Evolutionary conservation across 2,329 filamentous ascomycete genomes (phyloP).

Genomic region (Nemania abortiva): DNA sequence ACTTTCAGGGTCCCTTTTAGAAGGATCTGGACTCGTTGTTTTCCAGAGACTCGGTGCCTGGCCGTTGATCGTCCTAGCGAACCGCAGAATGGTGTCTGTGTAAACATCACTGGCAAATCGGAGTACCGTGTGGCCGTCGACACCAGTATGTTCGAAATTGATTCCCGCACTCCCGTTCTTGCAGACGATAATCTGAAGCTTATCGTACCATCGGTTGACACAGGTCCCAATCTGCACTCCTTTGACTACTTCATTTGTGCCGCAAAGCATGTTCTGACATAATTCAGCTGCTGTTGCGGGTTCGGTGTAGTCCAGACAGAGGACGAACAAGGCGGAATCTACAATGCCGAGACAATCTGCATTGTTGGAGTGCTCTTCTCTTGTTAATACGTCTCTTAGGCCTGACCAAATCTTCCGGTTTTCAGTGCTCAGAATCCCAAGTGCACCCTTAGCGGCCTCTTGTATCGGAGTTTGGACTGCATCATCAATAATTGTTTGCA

Average conservation of each 20-base stretch:
- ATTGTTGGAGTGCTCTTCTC: constrained; percentile 91
- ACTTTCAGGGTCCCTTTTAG: constrained; percentile 89
- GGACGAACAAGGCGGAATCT: constrained; percentile 90
- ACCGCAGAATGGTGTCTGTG: constrained; percentile 96
- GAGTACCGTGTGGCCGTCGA: constrained; percentile 96
- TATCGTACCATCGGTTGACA: constrained; percentile 99
- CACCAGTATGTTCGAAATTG: constrained; percentile 98
- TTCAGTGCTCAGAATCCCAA: constrained; percentile 95
- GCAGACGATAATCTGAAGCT: constrained; percentile 98
- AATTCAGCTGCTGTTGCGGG: constrained; percentile 82
- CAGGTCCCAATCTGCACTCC: constrained; percentile 97
- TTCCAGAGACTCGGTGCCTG: constrained; percentile 93
- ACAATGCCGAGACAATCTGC: constrained; percentile 96
- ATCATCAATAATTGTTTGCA: constrained; percentile 93
- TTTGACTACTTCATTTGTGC: constrained; percentile 89
- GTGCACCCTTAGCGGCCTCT: constrained; percentile 92
- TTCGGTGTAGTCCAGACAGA: constrained; percentile 94
- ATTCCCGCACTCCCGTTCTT: constrained; percentile 98
- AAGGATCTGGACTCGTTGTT: constrained; percentile 88
- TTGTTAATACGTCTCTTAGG: constrained; percentile 85
- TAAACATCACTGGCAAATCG: constrained; percentile 97
- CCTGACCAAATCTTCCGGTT: constrained; percentile 97
- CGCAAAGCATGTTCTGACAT: constrained; percentile 99
- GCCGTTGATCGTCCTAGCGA: constrained; percentile 94
- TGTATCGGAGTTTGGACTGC: constrained; percentile 90